Percentiles rank a stretch among this genome's conserved stretches.
Evolutionary conservation across 495 filamentous ascomycete species (phyloP).

Genomic region (Tuber indicum): DNA sequence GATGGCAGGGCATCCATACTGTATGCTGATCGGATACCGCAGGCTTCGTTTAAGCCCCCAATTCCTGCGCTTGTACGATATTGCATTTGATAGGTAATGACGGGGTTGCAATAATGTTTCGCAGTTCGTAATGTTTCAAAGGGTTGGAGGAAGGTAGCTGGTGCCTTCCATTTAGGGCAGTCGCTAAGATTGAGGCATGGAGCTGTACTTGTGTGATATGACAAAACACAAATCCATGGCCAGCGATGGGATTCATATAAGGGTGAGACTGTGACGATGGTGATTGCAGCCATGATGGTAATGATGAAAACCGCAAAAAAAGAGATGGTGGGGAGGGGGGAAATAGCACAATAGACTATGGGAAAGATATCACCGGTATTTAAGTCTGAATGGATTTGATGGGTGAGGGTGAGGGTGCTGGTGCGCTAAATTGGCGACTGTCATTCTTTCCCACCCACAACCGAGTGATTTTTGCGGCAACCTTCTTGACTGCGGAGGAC

Average conservation of each 20-base stretch:
- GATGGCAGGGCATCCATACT: neutral
- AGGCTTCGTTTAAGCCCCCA: neutral
- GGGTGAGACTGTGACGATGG: neutral
- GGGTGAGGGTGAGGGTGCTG: neutral
- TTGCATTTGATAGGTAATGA: neutral
- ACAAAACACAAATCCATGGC: neutral
- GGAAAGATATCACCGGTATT: neutral
- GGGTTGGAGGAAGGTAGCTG: neutral
- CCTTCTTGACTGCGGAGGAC: neutral
- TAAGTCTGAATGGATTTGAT: neutral
- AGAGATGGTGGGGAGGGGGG: neutral
- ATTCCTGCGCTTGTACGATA: neutral
- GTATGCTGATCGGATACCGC: neutral
- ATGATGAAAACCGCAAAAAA: neutral
- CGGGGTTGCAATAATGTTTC: neutral
- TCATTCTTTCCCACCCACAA: neutral
- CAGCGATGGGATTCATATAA: neutral
- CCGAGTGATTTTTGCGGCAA: neutral
- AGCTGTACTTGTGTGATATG: neutral
- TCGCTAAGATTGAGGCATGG: neutral
- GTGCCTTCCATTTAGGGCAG: slow-evolving; percentile 2
- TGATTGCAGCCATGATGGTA: neutral
- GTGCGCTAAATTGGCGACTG: neutral
- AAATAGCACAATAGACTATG: neutral
- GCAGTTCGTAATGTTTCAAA: neutral